A percentile compares a stretch with the other conserved stretches of the same genome.
Evolutionary conservation across 805 yeast species (phyloP).

Genomic region (Kregervanrija fluxuum): DNA sequence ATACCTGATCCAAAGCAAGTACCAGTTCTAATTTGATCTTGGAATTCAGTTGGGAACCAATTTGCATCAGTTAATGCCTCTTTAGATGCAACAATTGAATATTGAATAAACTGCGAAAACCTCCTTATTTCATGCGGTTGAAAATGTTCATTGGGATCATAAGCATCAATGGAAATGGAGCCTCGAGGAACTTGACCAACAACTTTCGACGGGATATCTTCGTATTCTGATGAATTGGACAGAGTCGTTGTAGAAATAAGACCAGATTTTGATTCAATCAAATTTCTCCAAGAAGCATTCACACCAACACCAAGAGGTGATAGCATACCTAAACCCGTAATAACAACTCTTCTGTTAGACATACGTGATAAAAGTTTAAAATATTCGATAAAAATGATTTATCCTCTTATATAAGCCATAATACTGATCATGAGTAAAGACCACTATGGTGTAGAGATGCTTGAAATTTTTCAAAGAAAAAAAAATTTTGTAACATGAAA

Average conservation of each 20-base stretch:
- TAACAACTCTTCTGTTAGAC: constrained; percentile 59
- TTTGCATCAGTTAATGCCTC: constrained; percentile 73
- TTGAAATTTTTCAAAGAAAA: neutral
- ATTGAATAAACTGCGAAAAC: constrained; percentile 67
- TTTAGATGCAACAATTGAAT: constrained; percentile 65
- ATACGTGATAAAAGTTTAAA: neutral
- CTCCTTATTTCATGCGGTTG: constrained; percentile 46
- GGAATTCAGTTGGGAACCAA: constrained; percentile 32
- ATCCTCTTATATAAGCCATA: too few relatives aligned
- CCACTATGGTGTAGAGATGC: neutral
- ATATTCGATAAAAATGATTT: neutral
- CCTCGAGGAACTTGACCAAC: constrained; percentile 64
- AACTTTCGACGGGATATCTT: constrained; percentile 58
- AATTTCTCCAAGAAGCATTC: constrained; percentile 42
- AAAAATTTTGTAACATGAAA: neutral
- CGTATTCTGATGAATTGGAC: constrained; percentile 40
- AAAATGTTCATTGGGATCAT: constrained; percentile 47
- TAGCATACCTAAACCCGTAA: constrained; percentile 84
- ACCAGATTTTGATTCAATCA: constrained; percentile 50
- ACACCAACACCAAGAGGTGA: constrained; percentile 81
- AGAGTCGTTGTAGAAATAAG: constrained; percentile 43
- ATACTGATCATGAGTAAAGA: neutral
- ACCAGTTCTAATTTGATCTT: constrained; percentile 42
- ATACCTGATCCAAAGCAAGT: constrained; percentile 92
- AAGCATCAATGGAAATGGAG: constrained; percentile 33